Conservation (phyloP, 306 rosid species). For the Quercus parvula region DNA sequence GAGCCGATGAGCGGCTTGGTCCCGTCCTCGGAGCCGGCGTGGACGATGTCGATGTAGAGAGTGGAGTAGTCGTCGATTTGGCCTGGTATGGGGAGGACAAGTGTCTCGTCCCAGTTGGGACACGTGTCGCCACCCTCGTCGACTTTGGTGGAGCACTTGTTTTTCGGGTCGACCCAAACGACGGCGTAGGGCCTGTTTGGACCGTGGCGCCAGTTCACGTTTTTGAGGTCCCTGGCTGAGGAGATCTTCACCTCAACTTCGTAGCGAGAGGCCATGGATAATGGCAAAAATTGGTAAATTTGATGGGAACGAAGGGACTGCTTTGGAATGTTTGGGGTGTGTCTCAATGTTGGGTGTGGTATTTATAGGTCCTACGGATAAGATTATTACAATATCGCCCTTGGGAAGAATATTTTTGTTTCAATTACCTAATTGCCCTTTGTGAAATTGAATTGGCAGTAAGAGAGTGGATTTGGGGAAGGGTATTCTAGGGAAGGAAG, state of each 20-base stretch:
- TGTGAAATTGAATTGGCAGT: not conserved
- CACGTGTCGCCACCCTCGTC: constrained; percentile 60
- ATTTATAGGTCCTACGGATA: not conserved
- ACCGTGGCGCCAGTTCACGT: constrained; percentile 91
- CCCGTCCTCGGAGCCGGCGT: constrained; percentile 57
- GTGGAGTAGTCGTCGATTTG: constrained; percentile 50
- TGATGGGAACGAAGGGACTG: not conserved
- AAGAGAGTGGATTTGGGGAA: no score
- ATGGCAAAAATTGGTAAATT: not conserved
- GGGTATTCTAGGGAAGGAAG: not conserved
- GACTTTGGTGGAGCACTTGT: constrained; percentile 44
- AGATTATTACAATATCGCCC: not conserved
- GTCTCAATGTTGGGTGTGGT: not conserved
- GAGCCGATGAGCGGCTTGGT: constrained; percentile 82
- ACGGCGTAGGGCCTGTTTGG: constrained; percentile 65
- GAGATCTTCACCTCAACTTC: constrained; percentile 54
- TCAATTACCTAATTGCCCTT: not conserved
- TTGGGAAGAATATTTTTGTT: not conserved
- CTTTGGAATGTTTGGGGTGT: not conserved
- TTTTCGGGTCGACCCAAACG: constrained; percentile 69
- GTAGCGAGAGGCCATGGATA: constrained; percentile 53
- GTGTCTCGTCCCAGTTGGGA: constrained; percentile 67
- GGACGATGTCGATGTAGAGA: constrained; percentile 65
- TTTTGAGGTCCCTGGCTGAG: constrained; percentile 63
- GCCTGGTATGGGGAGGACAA: constrained; percentile 43